Percentiles rank a stretch among this genome's conserved stretches.
These are phyloP conservation scores for Chrysoporthe puriensis DNA, from an alignment of 2,329 filamentous ascomycete genomes.

Conservation along the genomic window DNA sequence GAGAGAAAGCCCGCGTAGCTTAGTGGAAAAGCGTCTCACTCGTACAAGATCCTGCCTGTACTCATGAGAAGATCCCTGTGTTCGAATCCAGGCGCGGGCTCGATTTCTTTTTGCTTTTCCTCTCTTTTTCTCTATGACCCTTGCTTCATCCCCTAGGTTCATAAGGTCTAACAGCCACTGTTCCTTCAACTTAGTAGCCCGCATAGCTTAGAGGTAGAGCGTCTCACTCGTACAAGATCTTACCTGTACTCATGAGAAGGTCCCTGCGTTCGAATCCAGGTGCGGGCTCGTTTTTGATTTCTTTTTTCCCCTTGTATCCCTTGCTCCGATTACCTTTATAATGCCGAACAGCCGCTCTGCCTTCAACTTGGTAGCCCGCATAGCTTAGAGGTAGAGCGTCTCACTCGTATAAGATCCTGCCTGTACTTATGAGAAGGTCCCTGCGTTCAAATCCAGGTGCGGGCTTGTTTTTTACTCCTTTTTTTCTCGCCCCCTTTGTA, in stretches of 20 bases:
- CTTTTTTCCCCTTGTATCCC: background rate
- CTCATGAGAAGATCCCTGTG: background rate
- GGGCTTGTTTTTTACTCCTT: background rate
- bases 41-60: background rate
- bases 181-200: too few species aligned
- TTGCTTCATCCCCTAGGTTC: too few species aligned
- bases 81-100: background rate
- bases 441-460: background rate
- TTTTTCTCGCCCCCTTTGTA: too few species aligned
- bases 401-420: background rate
- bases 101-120: background rate
- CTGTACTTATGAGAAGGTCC: background rate
- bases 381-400: background rate
- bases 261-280: background rate
- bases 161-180: too few species aligned
- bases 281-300: background rate
- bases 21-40: background rate
- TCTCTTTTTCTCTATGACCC: background rate
- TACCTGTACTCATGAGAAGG: background rate
- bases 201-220: background rate
- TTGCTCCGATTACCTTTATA: background rate
- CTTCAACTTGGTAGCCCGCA: background rate
- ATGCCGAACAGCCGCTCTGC: background rate
- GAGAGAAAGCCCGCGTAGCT: background rate
- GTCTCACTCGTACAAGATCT: background rate